Evolutionary conservation across 148 eudicot genomes (phyloP), one percentile per base, ranked within the genome.

Genomic region (Persicaria maculosa): DNA sequence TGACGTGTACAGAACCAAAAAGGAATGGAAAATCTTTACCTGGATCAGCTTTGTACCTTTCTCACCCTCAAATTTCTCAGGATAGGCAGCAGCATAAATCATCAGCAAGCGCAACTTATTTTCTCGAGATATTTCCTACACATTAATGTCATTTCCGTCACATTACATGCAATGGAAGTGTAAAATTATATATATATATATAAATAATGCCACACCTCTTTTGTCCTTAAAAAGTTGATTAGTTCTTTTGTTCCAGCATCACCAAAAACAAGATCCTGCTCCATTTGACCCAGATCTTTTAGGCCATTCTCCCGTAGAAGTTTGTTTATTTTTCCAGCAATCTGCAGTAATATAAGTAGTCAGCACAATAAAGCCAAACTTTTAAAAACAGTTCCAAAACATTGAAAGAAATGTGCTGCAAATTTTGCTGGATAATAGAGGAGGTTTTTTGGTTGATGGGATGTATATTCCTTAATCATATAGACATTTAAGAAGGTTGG

Each of bases 231-330:
- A 81, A 94, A 91, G 76, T 85, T 91, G 67, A 90, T 89, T 47
- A 94, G 81, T 17, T 94, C 98, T 80, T 91, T 94, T 54, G 97
- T 88, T 82, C 92, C 95, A 74, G 96, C 98, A 91, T 91, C 98
- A 72, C 98, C 98, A 83, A 91, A 91, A 36, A 94, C 97, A 71
- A 94, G 90, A 74, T 88, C 97, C 88, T 94, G 98, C 82, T 94
- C 98, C 74, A 94, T 83, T 78, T 94, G 90, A 73, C 98, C 98
- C 75, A 92, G 79, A 71, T 94, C 97, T 85, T 84, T 94, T 46
- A 94, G 93, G 67, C 90, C 90, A 77, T 77, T 81, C 74, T 90
- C 96, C 81, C 88, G 86, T 50, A 94, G 86, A 71, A 88, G 81
- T 73, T 80, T 85, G 82, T 91, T 94, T 7, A 94, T 86, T 77